phyloP scores from a whole-genome alignment of 495 filamentous ascomycete genomes.

The Penicillium canariense region DNA sequence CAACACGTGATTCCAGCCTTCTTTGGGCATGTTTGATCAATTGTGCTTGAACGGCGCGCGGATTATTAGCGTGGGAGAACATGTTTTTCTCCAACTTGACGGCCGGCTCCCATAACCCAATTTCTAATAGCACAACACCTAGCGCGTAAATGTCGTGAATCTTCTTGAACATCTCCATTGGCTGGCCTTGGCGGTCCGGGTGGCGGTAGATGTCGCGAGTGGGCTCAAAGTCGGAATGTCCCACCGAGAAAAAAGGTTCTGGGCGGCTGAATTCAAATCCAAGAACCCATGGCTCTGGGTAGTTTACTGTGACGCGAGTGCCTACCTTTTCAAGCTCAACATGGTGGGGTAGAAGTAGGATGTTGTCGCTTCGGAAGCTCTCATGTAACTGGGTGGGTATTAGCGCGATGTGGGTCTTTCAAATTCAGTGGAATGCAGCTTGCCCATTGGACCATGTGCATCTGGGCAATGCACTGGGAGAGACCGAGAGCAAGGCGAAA shows the following conservation, averaged over 20 bases:
- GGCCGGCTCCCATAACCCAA: slow-evolving; percentile 1
- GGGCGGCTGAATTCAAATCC: slow-evolving; percentile 4
- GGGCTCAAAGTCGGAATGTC: slow-evolving; percentile 4
- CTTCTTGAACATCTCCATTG: slow-evolving; percentile 7
- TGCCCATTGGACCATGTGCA: slow-evolving; percentile 5
- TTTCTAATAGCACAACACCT: slow-evolving; percentile 1
- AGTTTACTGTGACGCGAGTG: neutral
- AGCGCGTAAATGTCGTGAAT: slow-evolving; percentile 4
- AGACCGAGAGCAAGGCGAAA: slow-evolving; percentile 1
- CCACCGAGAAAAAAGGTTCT: slow-evolving; percentile 2
- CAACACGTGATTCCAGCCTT: neutral
- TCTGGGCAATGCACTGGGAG: neutral
- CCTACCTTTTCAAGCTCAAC: neutral
- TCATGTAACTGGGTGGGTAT: slow-evolving; percentile 2
- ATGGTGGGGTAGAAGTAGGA: neutral
- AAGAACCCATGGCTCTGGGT: slow-evolving; percentile 3
- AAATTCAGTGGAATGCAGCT: neutral
- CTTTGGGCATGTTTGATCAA: slow-evolving; percentile 4
- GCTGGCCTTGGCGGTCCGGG: slow-evolving; percentile 4
- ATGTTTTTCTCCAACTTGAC: slow-evolving; percentile 3
- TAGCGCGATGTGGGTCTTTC: neutral
- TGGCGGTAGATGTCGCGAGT: slow-evolving; percentile 4
- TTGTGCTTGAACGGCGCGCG: neutral
- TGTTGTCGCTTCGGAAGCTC: slow-evolving; percentile 7
- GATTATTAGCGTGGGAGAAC: neutral